Evolutionary conservation across 352 stramenopile genomes (phyloP).

Genomic region (Pythium scleroteichum): DNA sequence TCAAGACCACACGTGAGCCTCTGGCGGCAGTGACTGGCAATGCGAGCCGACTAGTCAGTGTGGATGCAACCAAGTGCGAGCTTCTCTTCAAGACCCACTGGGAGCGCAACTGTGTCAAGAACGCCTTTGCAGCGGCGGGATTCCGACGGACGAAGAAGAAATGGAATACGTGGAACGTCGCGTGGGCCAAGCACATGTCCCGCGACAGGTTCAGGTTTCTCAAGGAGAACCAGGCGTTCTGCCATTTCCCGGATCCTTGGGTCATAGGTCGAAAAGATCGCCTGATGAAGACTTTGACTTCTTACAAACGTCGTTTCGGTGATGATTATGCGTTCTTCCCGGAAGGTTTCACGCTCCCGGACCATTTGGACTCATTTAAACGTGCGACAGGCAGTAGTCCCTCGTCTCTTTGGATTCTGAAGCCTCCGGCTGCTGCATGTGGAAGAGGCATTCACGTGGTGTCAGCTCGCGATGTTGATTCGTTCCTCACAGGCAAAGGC

Average conservation of each 20-base stretch:
- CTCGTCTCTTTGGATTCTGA: constrained; percentile 80
- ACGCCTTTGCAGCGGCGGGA: constrained; percentile 80
- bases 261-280: constrained; percentile 90
- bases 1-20: constrained; percentile 48
- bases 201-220: constrained; percentile 62
- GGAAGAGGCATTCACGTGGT: constrained; percentile 87
- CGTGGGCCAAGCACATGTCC: constrained; percentile 74
- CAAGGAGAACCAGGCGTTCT: constrained; percentile 70
- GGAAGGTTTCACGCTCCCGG: constrained; percentile 81
- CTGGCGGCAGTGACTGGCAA: constrained; percentile 5
- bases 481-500: constrained; percentile 23
- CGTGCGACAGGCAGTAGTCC: constrained; percentile 22
- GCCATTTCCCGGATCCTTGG: constrained; percentile 91
- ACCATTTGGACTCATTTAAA: constrained; percentile 65
- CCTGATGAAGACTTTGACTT: constrained; percentile 73
- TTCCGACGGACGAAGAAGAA: constrained; percentile 66
- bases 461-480: constrained; percentile 38
- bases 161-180: constrained; percentile 53
- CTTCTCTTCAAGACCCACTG: constrained; percentile 87
- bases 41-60: constrained; percentile 30
- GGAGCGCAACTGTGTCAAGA: constrained; percentile 93
- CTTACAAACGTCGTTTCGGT: constrained; percentile 59
- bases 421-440: constrained; percentile 85
- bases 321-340: constrained; percentile 78
- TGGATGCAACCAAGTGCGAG: constrained; percentile 41